Evolutionary conservation across 2,329 filamentous ascomycete species (phyloP), one percentile per base, ranked within the genome.

Genomic region (Paraconiothyrium brasiliense): DNA sequence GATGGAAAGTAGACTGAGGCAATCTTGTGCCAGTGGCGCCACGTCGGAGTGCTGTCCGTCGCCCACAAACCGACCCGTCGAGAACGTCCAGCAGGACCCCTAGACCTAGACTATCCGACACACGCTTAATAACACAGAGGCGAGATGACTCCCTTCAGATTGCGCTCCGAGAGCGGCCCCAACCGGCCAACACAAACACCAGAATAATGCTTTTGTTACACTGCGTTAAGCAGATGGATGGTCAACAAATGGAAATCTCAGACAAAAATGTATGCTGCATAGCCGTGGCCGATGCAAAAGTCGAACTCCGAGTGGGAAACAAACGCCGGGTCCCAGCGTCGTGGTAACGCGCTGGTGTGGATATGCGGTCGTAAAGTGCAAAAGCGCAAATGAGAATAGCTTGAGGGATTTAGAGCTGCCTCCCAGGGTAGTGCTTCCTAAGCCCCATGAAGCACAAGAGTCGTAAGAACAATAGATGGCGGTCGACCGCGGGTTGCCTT

Each of bases 201-300:
- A 32, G 43, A 32, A 54, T 48, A 56, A 56, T 48, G 43, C 54
- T 56, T 56, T 56, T 56, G 54, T 43, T 56, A 56, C 54, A 56
- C 54, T 56, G 54, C 54, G 20, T 37, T 54, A 41, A 20, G 54
- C 43, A 56, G 54, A 56, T 37, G 14, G 41, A 54, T 55, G 13
- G 43, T 20, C 34, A 48, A 37, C 24, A 22, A 54, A 32, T 16
- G 9, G 10, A 20, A 43, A 46, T 14, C 24, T 8, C 39, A 7
- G 30, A 14, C 14, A 14, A 35, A 35, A 22, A 3, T 32, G 20
- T 13, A 41, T 52, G 51, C 51, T 46, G 43, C 43, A 46, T 24
- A 34, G 49, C 49, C 16, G 49, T 46, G 52, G 52, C 52, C 39
- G 5, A 55, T 46, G 41, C 41, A 35, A 34, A 22, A 41, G 41